Evolutionary conservation across 805 yeast species (phyloP).

Genomic region (Candida ascalaphidarum): DNA sequence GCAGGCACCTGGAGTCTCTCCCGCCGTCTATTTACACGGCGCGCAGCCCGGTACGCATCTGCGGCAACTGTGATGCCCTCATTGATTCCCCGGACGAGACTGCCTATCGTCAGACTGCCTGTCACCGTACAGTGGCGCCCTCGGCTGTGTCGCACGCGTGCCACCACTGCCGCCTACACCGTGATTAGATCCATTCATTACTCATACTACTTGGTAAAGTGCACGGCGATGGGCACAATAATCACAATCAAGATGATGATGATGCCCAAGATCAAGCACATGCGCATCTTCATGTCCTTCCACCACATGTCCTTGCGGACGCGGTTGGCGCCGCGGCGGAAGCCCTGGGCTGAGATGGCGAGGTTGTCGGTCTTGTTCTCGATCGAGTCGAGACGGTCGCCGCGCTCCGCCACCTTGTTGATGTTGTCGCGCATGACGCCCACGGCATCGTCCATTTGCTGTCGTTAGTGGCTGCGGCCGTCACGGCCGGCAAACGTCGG

Average conservation of each 20-base stretch:
- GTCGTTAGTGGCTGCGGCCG: slow-evolving; percentile 16
- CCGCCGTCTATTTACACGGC: too few relatives aligned
- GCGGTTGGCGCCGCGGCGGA: slow-evolving; percentile 93
- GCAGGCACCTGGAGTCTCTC: too few relatives aligned
- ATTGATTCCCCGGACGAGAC: too few relatives aligned
- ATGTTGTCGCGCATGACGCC: slow-evolving; percentile 97
- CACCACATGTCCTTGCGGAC: slow-evolving; percentile 99
- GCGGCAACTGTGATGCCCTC: too few relatives aligned
- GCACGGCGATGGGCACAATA: slow-evolving; percentile 90
- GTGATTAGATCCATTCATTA: too few relatives aligned
- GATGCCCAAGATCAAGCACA: slow-evolving; percentile 75
- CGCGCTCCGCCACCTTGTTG: slow-evolving; percentile 90
- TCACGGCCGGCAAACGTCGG: too few relatives aligned
- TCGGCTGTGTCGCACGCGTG: too few relatives aligned
- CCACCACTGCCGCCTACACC: too few relatives aligned
- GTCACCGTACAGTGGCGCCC: too few relatives aligned
- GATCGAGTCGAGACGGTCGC: slow-evolving; percentile 85
- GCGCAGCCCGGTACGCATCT: too few relatives aligned
- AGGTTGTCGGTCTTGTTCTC: slow-evolving; percentile 91
- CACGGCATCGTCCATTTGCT: slow-evolving; percentile 91
- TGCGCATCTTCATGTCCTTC: slow-evolving; percentile 94
- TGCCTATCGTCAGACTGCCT: too few relatives aligned
- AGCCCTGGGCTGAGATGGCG: slow-evolving; percentile 88
- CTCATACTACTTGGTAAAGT: slow-evolving; percentile 41
- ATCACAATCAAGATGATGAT: slow-evolving; percentile 77